Evolutionary conservation across 2,329 filamentous ascomycete genomes (phyloP).

Genomic region (Colletotrichum sojae): DNA sequence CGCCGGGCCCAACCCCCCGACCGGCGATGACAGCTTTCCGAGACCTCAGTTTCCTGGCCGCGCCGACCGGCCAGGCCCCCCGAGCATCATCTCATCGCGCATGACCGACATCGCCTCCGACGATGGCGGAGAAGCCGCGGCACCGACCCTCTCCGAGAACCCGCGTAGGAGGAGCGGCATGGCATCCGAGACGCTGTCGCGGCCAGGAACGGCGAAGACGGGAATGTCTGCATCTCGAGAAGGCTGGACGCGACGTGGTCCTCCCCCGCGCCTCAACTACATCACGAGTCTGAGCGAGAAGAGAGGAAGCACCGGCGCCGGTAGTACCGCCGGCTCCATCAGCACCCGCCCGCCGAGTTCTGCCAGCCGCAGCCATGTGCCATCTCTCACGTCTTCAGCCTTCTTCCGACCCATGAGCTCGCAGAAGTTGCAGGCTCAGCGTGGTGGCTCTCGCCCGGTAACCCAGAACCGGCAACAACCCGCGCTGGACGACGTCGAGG

Average conservation of each 20-base stretch:
- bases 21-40: slow-evolving; percentile 56
- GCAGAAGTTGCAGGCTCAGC: slow-evolving; percentile 91
- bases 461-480: slow-evolving; percentile 54
- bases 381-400: slow-evolving; percentile 87
- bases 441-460: slow-evolving; percentile 68
- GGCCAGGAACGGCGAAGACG: slow-evolving; percentile 69
- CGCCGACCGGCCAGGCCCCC: slow-evolving; percentile 62
- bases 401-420: slow-evolving; percentile 99
- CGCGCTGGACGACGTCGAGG: slow-evolving; percentile 44
- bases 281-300: slow-evolving; percentile 60
- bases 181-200: slow-evolving; percentile 61
- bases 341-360: slow-evolving; percentile 67
- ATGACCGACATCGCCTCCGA: slow-evolving; percentile 77
- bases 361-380: slow-evolving; percentile 87
- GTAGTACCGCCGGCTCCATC: slow-evolving; percentile 51
- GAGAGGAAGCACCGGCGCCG: slow-evolving; percentile 54
- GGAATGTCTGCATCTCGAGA: slow-evolving; percentile 50
- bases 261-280: slow-evolving; percentile 69
- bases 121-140: slow-evolving; percentile 63
- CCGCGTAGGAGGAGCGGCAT: slow-evolving; percentile 40
- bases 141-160: slow-evolving; percentile 49
- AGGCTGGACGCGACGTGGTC: slow-evolving; percentile 54
- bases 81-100: slow-evolving; percentile 79
- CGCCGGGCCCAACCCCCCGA: slow-evolving; percentile 53
- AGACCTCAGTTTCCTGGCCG: slow-evolving; percentile 56